These are phyloP conservation scores for Alternaria sp. DNA, from an alignment of 2,329 filamentous ascomycete species.

Conservation along the genomic window DNA sequence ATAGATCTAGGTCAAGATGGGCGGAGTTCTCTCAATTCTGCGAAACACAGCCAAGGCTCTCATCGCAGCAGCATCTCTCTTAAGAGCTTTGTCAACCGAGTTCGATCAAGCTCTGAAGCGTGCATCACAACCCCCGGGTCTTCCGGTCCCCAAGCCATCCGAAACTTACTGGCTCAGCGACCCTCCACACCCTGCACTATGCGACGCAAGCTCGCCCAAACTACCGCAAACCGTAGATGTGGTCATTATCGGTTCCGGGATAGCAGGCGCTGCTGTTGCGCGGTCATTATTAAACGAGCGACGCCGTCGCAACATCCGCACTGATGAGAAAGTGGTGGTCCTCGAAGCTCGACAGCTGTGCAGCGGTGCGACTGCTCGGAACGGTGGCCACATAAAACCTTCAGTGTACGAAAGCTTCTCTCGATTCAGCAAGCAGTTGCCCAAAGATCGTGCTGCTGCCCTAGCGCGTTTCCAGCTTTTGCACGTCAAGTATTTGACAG, in stretches of 20 bases:
- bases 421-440: conserved; percentile 7
- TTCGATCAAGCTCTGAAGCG: conserved; percentile 15
- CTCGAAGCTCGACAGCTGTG: conserved; percentile 37
- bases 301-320: not conserved
- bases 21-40: not conserved
- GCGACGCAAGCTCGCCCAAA: not conserved
- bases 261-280: conserved; percentile 56
- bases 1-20: not conserved
- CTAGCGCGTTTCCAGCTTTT: conserved; percentile 10
- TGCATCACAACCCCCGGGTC: conserved; percentile 12
- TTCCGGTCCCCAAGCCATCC: conserved; percentile 6
- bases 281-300: conserved; percentile 39
- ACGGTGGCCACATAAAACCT: conserved; percentile 33
- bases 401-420: conserved; percentile 15
- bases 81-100: conserved; percentile 5
- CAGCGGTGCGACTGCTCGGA: conserved; percentile 41
- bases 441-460: conserved; percentile 16
- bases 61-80: not conserved
- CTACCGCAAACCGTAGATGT: conserved; percentile 53
- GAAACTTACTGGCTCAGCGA: conserved; percentile 14
- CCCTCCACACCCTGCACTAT: conserved; percentile 12
- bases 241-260: conserved; percentile 63
- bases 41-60: not conserved
- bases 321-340: conserved; percentile 49
- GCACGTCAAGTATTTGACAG: conserved; percentile 9